These are phyloP conservation scores for Eutypella sp. DNA, from an alignment of 2,329 filamentous ascomycete species.

Conservation along the genomic window DNA sequence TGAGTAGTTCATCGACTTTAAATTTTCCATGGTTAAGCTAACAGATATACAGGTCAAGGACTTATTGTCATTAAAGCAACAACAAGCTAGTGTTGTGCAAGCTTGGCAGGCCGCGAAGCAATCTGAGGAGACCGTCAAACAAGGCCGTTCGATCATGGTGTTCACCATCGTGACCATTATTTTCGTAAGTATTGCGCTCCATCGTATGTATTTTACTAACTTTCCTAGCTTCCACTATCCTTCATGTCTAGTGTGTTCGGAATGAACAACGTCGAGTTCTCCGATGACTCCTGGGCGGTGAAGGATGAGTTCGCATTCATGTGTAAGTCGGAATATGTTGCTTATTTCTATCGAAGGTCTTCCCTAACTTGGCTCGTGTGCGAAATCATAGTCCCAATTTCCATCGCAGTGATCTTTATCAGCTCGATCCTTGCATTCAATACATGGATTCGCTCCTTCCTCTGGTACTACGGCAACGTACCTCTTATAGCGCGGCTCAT, in stretches of 20 bases:
- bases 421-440: no score
- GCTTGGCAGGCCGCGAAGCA: slow-evolving; percentile 36
- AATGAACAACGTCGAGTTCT: no score
- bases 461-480: no score
- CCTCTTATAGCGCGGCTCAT: no score
- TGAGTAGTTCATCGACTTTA: slow-evolving; percentile 11
- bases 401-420: no score
- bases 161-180: slow-evolving; percentile 43
- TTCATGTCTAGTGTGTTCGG: slow-evolving; percentile 36
- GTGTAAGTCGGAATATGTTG: no score
- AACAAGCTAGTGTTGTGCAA: slow-evolving; percentile 41
- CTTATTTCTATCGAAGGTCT: no score
- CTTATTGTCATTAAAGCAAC: slow-evolving; percentile 38
- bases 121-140: slow-evolving; percentile 33
- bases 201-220: not conserved
- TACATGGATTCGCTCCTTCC: no score
- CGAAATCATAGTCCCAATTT: no score
- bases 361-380: no score
- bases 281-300: no score
- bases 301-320: no score
- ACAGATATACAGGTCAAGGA: slow-evolving; percentile 29
- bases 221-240: slow-evolving; percentile 28
- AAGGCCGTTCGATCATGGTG: slow-evolving; percentile 39
- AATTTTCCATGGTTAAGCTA: not conserved
- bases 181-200: slow-evolving; percentile 31